Base-by-base conservation (phyloP, 2,329 filamentous ascomycete species). In the Verticillium nonalfalfae region DNA sequence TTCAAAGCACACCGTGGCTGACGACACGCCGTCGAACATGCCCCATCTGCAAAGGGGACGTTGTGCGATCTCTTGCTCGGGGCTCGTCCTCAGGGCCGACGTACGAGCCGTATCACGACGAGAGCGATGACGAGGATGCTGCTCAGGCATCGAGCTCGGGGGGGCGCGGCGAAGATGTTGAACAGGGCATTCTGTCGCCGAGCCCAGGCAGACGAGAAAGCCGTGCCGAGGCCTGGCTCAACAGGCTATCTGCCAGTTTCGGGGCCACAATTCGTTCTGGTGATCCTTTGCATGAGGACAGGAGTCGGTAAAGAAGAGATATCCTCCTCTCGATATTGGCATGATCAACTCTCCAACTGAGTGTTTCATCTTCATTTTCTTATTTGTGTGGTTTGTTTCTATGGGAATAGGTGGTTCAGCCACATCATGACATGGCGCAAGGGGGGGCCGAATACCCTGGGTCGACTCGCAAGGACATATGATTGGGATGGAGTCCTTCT, bases 31-130 rank as follows among this genome's bases (percentile, higher is more conserved):
- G 95, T 65, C 89, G 95, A 65, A 99, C 95, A n/a, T 99, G 95
- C 70, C 95, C 95, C 0, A 98, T 99, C 63, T 99, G 95, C 79
- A 99, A 99, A 78, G 93, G 93, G 57, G 95, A 99, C 72, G 95
- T 99, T 39, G 94, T 99, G 15, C 80, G 84, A 35, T 87, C 85
- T 9, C 74, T 92, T 65, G 83, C 86, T 18, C 81, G 79, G 36
- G 79, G 81, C 10, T 77, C 79, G 14, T 75, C 81, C 6, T 82
- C 81, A 2, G 78, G 76, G 50, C 81, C 82, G 15, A 76, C 80
- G 36, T 84, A 85, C 62, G 82, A 84, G 56, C 76, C 81, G 1
- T 85, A 84, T 62, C 79, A 74, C n/a, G 82, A 85, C 60, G 81
- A 82, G 56, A 78, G 76, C 39, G 78, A 79, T 31, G 78, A 83